Conservation (phyloP, 768 basidiomycete species). For the Pulveroboletus ravenelii region DNA sequence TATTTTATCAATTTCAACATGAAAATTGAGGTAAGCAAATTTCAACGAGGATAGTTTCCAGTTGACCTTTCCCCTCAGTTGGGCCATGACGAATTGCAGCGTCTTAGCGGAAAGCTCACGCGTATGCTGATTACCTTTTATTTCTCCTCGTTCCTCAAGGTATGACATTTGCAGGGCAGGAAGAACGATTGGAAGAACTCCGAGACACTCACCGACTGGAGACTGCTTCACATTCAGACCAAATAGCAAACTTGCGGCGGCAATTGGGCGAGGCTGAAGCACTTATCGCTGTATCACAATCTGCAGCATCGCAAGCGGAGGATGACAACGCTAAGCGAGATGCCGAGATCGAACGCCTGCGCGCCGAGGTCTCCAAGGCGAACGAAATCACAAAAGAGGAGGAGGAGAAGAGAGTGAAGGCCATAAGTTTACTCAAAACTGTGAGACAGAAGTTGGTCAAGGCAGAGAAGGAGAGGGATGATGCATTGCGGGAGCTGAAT, state of each 20-base stretch:
- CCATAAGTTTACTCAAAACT: conserved; percentile 87
- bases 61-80: conserved; percentile 37
- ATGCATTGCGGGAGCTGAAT: conserved; percentile 55
- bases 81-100: conserved; percentile 73
- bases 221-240: conserved; percentile 69
- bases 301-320: conserved; percentile 43
- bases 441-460: conserved; percentile 97
- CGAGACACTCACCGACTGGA: conserved; percentile 81
- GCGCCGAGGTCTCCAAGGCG: conserved; percentile 56
- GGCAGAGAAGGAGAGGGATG: conserved; percentile 90
- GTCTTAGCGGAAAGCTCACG: conserved; percentile 65
- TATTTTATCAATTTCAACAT: conserved; percentile 62
- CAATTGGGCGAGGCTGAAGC: conserved; percentile 71
- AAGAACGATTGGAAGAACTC: conserved; percentile 77
- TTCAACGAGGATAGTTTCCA: background rate
- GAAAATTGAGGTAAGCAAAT: conserved; percentile 63
- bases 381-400: conserved; percentile 78
- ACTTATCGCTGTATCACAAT: conserved; percentile 56
- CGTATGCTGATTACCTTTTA: conserved; percentile 43
- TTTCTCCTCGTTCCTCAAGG: background rate
- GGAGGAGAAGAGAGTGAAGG: conserved; percentile 95
- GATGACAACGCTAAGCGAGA: conserved; percentile 47
- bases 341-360: conserved; percentile 54
- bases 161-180: conserved; percentile 56
- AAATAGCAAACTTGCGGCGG: conserved; percentile 63